phyloP scores from a whole-genome alignment of 2,329 filamentous ascomycete genomes.

The Dichotomopilus funicola region DNA sequence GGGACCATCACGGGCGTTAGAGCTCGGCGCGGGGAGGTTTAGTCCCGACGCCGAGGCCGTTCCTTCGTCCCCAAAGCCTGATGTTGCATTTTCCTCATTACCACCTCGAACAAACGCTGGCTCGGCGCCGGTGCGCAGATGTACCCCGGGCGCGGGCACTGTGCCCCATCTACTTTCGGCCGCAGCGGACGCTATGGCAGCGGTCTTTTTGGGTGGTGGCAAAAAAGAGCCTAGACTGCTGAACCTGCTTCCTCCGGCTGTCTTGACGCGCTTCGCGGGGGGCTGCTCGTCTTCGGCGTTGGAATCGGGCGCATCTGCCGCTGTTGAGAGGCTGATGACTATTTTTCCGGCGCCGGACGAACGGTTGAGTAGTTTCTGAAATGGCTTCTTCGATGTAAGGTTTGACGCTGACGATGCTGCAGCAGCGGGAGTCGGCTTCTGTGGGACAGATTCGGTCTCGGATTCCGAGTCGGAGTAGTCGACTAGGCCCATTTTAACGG shows the following conservation, averaged over 20 bases:
- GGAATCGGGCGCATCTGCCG: slow-evolving; percentile 34
- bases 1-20: slow-evolving; percentile 28
- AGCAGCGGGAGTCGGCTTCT: slow-evolving; percentile 21
- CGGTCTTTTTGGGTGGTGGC: slow-evolving; percentile 65
- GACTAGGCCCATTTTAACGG: slow-evolving; percentile 62
- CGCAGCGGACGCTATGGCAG: slow-evolving; percentile 26
- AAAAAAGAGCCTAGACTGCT: slow-evolving; percentile 81
- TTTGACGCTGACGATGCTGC: slow-evolving; percentile 26
- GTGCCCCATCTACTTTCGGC: slow-evolving; percentile 26
- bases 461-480: slow-evolving; percentile 71
- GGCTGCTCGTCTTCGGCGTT: slow-evolving; percentile 40
- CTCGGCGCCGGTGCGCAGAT: slow-evolving; percentile 74
- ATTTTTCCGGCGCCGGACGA: slow-evolving; percentile 70
- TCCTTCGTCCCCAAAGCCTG: slow-evolving; percentile 16
- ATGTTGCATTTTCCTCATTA: slow-evolving; percentile 17
- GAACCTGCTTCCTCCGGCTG: slow-evolving; percentile 50
- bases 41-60: slow-evolving; percentile 21
- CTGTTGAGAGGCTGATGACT: slow-evolving; percentile 65
- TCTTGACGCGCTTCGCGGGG: slow-evolving; percentile 65
- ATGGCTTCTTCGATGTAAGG: slow-evolving; percentile 47
- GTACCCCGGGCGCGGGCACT: slow-evolving; percentile 52
- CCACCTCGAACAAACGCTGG: slow-evolving; percentile 65
- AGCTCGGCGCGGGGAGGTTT: slow-evolving; percentile 37
- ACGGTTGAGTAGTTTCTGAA: slow-evolving; percentile 76
- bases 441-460: slow-evolving; percentile 47